Percentiles rank a stretch among this genome's conserved stretches.
phyloP scores from a whole-genome alignment of 2,329 filamentous ascomycete species.

The Penicillium digitatum region DNA sequence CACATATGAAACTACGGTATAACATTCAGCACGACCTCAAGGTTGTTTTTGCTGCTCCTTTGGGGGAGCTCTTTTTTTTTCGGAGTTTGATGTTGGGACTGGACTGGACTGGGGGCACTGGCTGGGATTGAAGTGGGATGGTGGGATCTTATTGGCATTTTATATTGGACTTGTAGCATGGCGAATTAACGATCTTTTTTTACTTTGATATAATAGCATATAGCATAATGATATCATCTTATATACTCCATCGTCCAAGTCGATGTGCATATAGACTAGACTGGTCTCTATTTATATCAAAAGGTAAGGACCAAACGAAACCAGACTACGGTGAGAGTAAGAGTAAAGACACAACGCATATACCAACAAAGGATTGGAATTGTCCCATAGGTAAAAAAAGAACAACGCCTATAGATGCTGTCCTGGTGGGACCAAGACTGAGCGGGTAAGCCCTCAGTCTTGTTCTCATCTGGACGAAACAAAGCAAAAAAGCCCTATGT shows the following conservation, averaged over 20 bases:
- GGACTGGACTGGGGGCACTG: background rate
- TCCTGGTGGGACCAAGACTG: background rate
- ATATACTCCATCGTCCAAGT: background rate
- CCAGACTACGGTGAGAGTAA: background rate
- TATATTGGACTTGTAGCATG: background rate
- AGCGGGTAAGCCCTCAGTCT: background rate
- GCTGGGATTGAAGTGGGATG: background rate
- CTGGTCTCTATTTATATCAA: background rate
- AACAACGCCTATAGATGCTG: background rate
- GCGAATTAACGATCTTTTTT: background rate
- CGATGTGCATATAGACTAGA: background rate
- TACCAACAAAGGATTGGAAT: background rate
- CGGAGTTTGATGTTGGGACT: slow-evolving; percentile 4
- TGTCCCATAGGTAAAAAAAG: background rate
- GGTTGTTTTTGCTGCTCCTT: slow-evolving; percentile 1
- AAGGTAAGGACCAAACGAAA: background rate
- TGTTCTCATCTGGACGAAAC: background rate
- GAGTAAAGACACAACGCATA: background rate
- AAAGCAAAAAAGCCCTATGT: background rate
- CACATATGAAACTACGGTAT: background rate
- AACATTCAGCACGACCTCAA: background rate
- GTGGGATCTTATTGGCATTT: background rate
- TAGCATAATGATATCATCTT: slow-evolving; percentile 7
- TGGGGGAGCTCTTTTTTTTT: background rate
- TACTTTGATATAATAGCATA: background rate